Conservation (phyloP, 1,284 basidiomycete genomes). For the Uromyces viciae-fabae region DNA sequence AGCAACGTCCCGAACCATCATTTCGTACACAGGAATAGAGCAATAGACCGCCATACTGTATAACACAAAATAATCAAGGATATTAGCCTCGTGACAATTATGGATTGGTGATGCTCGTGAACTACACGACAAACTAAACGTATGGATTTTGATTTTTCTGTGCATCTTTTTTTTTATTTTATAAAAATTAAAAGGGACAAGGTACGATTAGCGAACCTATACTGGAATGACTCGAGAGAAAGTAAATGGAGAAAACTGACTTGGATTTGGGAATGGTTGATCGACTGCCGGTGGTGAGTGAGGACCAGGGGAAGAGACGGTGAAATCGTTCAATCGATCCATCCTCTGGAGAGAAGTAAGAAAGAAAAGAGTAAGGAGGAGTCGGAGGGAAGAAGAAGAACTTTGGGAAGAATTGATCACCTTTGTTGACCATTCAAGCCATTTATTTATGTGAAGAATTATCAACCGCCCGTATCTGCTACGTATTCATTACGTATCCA, state of each 20-base stretch:
- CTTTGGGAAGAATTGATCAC: no score
- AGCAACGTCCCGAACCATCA: slow-evolving; percentile 81
- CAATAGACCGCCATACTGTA: slow-evolving; percentile 54
- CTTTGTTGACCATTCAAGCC: no score
- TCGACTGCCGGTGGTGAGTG: not conserved
- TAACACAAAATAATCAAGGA: not conserved
- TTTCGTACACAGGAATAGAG: slow-evolving; percentile 57
- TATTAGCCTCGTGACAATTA: not conserved
- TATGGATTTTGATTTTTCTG: slow-evolving; percentile 43
- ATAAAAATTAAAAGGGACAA: not conserved
- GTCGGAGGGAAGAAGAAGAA: no score
- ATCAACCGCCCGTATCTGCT: no score
- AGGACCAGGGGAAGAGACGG: slow-evolving; percentile 13
- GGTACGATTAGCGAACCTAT: not conserved
- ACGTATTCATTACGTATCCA: no score
- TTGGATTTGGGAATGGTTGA: slow-evolving; percentile 24
- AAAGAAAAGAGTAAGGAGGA: not conserved
- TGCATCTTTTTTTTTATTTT: slow-evolving; percentile 22
- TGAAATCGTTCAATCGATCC: slow-evolving; percentile 15
- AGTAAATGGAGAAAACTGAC: slow-evolving; percentile 21
- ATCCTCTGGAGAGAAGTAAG: not conserved
- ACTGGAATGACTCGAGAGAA: not conserved
- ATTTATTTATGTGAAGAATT: no score
- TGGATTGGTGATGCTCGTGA: slow-evolving; percentile 1
- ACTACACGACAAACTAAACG: slow-evolving; percentile 30